A percentile compares a stretch with the other conserved stretches of the same genome.
Evolutionary conservation across 2,329 filamentous ascomycete genomes (phyloP).

Genomic region (Ophiocordyceps camponoti-saundersi): DNA sequence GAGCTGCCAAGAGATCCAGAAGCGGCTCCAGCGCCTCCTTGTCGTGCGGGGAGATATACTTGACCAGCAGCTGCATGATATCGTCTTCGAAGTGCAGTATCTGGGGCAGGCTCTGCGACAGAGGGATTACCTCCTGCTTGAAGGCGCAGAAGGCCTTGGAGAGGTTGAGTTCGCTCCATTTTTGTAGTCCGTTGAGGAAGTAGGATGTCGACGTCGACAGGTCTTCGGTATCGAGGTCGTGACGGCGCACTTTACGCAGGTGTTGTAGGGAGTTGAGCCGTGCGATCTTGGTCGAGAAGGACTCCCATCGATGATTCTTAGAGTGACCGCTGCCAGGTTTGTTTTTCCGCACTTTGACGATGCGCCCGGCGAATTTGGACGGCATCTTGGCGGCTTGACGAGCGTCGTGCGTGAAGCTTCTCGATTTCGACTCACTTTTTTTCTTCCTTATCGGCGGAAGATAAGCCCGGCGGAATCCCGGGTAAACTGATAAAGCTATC

Average conservation of each 20-base stretch:
- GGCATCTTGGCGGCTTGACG: conserved; percentile 32
- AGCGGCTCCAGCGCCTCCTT: conserved; percentile 71
- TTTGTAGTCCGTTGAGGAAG: conserved; percentile 64
- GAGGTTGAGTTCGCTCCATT: conserved; percentile 86
- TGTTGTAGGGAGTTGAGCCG: conserved; percentile 84
- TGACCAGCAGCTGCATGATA: conserved; percentile 62
- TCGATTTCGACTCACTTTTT: conserved; percentile 15
- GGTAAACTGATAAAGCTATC: conserved; percentile 18
- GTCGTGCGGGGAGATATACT: conserved; percentile 64
- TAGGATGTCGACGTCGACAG: conserved; percentile 67
- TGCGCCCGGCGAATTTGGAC: conserved; percentile 45
- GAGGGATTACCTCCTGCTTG: conserved; percentile 52
- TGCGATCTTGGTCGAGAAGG: conserved; percentile 76
- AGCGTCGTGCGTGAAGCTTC: conserved; percentile 2
- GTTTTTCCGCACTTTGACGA: conserved; percentile 51
- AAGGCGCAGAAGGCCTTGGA: conserved; percentile 69
- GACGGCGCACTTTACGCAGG: conserved; percentile 70
- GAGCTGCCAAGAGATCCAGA: conserved; percentile 73
- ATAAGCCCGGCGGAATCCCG: conserved; percentile 12
- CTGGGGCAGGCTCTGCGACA: conserved; percentile 81
- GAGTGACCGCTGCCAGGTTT: conserved; percentile 58
- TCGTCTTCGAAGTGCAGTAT: conserved; percentile 78
- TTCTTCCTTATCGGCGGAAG: conserved; percentile 12
- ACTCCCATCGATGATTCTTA: conserved; percentile 79
- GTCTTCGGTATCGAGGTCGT: conserved; percentile 69